Evolutionary conservation across 2,329 filamentous ascomycete genomes (phyloP), one percentile per base, ranked within the genome.

Genomic region (Fusarium graminum): DNA sequence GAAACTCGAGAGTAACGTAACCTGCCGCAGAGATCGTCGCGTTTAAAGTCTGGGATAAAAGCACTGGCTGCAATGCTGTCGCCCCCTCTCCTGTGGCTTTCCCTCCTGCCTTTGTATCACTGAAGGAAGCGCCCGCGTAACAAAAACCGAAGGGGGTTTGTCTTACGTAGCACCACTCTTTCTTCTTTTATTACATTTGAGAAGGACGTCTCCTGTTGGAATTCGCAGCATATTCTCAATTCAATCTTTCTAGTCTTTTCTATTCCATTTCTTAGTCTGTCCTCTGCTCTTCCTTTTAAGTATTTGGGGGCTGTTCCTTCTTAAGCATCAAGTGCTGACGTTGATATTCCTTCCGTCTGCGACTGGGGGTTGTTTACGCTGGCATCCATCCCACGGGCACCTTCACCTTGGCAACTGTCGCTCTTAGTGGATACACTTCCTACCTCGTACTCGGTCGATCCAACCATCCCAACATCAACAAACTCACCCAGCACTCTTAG

Each of bases 1-100:
- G 69, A 70, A 70, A 69, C 69, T 59, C 54, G 36, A 58, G 36
- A 63, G 58, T 60, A 71, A 68, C 68, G 63, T 60, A 57, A 63
- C 54, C 42, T 71, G 69, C 59, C 51, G 59, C 67, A 68, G 54
- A 69, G 68, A 70, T 68, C 42, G 60, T 65, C 58, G 59, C 59
- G 53, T 43, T 50, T 47, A 29, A 34, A 19, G 47, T 29, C 41
- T 43, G 46, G 40, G 34, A 41, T 51, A 54, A 39, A 54, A 30
- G 30, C 26, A 42, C 25, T 53, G 40, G 22, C 16, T 55, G 54
- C 42, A 55, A 47, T 53, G 32, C 46, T 54, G 34, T 36, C 29
- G 39, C 52, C 63, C 63, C 42, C 46, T 65, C 46, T 54, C 57
- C 40, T 55, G 39, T 36, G 16, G 34, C 34, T 36, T 36, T 36